phyloP scores from a whole-genome alignment of 176 grass and related monocot genomes.

The Urochloa ruziziensis region DNA sequence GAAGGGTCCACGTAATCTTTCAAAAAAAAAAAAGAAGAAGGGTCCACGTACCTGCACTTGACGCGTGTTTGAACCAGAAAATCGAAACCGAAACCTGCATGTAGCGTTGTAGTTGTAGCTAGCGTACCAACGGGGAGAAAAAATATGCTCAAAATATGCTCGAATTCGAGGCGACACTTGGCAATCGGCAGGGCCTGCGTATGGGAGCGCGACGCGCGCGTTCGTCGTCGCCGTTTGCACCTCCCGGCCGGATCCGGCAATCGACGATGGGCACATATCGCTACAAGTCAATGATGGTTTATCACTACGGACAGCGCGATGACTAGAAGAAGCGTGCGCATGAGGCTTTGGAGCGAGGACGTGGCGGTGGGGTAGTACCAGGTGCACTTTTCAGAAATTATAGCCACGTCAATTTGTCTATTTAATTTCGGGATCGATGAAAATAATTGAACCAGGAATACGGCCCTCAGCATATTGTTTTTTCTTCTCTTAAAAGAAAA shows the following conservation, averaged over 20 bases:
- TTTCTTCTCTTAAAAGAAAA: no score
- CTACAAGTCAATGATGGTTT: not conserved
- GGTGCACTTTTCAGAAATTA: no score
- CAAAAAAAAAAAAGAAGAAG: no score
- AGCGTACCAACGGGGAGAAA: not conserved
- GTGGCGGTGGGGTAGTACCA: not conserved
- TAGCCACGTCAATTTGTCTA: no score
- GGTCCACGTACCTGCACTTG: not conserved
- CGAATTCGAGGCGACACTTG: not conserved
- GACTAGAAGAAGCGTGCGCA: not conserved
- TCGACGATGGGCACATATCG: no score
- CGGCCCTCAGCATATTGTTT: no score
- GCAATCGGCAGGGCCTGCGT: not conserved
- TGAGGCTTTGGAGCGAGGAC: not conserved
- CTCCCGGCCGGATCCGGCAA: not conserved
- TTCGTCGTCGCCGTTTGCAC: not conserved
- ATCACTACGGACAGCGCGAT: not conserved
- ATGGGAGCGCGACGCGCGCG: not conserved
- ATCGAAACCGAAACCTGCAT: not conserved
- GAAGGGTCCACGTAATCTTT: constrained; percentile 14
- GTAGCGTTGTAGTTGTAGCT: no score
- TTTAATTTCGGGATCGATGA: no score
- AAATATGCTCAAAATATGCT: not conserved
- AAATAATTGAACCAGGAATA: no score
- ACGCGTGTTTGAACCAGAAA: constrained; percentile 19